Base-by-base conservation (phyloP, 208 protist genomes). In the Trypanosoma grayi region DNA sequence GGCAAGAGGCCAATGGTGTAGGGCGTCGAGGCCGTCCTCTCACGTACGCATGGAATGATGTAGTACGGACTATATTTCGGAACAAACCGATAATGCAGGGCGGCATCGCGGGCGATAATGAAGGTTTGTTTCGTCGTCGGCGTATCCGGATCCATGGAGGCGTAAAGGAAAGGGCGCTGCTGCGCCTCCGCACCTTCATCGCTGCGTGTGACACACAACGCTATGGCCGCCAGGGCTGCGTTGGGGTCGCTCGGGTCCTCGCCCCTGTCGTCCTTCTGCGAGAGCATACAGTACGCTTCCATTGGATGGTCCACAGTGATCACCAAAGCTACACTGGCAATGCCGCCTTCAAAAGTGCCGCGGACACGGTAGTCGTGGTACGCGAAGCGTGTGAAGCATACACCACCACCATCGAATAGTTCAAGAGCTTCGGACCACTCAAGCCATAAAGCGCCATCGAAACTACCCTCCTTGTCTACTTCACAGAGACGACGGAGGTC, bases 371-470 rank as follows among this genome's bases (percentile, higher is more conserved):
- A 59, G 25, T 62, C 45, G 47, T 48, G 25, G 34, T 43, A 73
- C 13, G 24, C n/a, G 24, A 46, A 46, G 10, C 44, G 18, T 8
- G 66, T 73, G 51, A 64, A 73, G 63, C 66, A 73, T 7, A 73
- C 60, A 8, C 25, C 30, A 33, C 62, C 66, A 24, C 43, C 46
- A 56, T 74, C 66, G 37, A 75, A 75, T 4, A 39, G 55, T 33
- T 64, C 2, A 10, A 74, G 28, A 14, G 51, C 62, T 27, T 75
- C 68, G 18, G 7, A 48, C 68, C 62, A 74, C 4, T 30, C 52
- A 48, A 75, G 55, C 68, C 68, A 75, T 24, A 75, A 41, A 9
- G 40, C 55, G 37, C 65, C 75, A 0, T 73, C 48, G 37, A 47
- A 51, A 56, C 60, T 54, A 25, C 28, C 36, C 45, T 65, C 13